Base-by-base conservation (phyloP, 2,329 filamentous ascomycete genomes). In the Epichloe bromicola region DNA sequence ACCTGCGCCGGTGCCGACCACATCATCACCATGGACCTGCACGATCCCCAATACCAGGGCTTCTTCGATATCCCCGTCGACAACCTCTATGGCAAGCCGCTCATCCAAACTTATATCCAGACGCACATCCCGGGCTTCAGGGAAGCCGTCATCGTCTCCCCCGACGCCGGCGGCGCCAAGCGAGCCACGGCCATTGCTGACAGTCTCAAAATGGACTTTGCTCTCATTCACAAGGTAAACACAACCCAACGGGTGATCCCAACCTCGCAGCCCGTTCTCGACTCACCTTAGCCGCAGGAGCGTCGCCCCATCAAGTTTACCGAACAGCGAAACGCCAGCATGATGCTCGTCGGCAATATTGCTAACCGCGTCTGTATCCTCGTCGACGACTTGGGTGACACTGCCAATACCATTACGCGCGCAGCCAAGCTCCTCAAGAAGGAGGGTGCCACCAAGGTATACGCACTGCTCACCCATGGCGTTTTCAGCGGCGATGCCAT, bases 21-120 rank as follows among this genome's bases (percentile, higher is more conserved):
- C 68, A 85, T 95, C 65, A 96, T 97, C 65, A 96, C 91, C 34
- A 94, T 98, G 86, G 93, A 98, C 64, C 78, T 98, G 49, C 88
- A 93, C 65, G 91, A 96, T 67, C 86, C 88, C 41, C 89, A 98
- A 69, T 97, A 97, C 64, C 93, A 98, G 69, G 93, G 93, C 50
- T 98, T 96, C 75, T 97, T 98, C 64, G 91, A 98, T 64, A 95
- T 97, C 53, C 93, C 93, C 2, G 93, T 98, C 51, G 93, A 98
- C 71, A 98, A 98, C 66, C 76, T 98, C 17, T 97, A 97, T 70
- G 91, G 84, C 51, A 82, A 86, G 59, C 83, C 86, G 47, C 71
- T 90, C 48, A 73, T 85, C 50, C 80, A 83, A 63, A 76, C 77
- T 55, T 85, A 84, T 63, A 84, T 85, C 59, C 83, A 89, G 64